Base-by-base conservation (phyloP, 371 early-diverging fungal genomes). In the Fennellomyces sp. region DNA sequence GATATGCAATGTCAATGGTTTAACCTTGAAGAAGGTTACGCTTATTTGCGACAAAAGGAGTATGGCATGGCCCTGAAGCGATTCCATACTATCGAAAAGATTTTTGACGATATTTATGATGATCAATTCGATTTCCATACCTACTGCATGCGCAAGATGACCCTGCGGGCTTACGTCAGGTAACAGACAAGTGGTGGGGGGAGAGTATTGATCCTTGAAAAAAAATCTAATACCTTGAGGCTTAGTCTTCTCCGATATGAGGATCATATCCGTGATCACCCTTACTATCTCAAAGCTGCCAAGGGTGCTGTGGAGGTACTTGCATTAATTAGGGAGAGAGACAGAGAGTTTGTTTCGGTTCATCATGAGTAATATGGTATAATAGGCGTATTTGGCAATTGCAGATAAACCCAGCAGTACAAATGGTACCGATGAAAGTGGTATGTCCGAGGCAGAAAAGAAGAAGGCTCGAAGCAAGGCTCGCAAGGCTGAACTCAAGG, bases 81-180 rank as follows among this genome's bases (percentile, higher is more conserved):
- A 45, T 91, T 88, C 78, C 91, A 95, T 64, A 85, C 87, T 52
- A 85, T 95, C 28, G 88, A 90, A 33, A 90, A 88, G 73, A 83
- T 91, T 66, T 97, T 94, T 66, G 69, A 62, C 28, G 94, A 94
- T 58, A 90, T 91, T 66, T 88, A 86, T 56, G 96, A 95, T 63
- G 97, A 97, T 64, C 96, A 97, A 75, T 94, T 95, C 57, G 98
- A 98, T 76, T 98, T 97, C 86, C 98, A 98, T 68, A 80, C 86
- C 29, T 98, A 97, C 72, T 91, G 89, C 63, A 76, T 95, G 58
- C 93, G 98, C 57, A 96, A 96, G 78, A 76, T 83, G 57, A 94
- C 97, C 26, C 64, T 97, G 31, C 86, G 94, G 27, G 76, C 96
- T 15, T 98, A 98, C 66, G 69, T 93, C 12, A 72, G 73, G 80